phyloP scores from a whole-genome alignment of 371 early-diverging fungal species.

The Mucor velutinosus region DNA sequence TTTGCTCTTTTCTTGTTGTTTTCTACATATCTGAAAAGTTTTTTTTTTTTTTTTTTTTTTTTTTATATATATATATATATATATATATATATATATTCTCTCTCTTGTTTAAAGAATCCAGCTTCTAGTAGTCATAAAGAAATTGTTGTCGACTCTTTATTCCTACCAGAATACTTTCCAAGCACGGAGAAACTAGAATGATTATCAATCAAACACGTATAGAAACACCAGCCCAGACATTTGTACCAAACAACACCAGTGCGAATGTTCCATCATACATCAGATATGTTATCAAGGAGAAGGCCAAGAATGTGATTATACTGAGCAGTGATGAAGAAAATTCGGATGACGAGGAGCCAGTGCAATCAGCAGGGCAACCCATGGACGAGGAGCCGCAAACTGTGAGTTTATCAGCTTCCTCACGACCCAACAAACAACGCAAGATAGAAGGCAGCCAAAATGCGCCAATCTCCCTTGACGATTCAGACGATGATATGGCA shows the following conservation, averaged over 20 bases:
- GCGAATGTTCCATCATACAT: background rate
- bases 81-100: too few species aligned
- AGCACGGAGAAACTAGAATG: background rate
- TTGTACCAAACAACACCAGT: background rate
- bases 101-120: background rate
- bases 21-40: background rate
- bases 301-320: constrained; percentile 5
- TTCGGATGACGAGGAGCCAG: background rate
- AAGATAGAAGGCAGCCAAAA: constrained; percentile 4
- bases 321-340: constrained; percentile 11
- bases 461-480: constrained; percentile 9
- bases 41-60: background rate
- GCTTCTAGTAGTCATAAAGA: background rate
- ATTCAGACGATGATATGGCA: constrained; percentile 9
- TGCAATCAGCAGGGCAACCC: background rate
- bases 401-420: background rate
- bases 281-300: constrained; percentile 7
- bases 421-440: background rate
- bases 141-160: background rate
- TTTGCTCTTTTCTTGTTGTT: background rate
- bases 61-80: too few species aligned
- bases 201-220: constrained; percentile 1
- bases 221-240: background rate
- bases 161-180: background rate
- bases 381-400: background rate